Base-by-base conservation (phyloP, 2,329 filamentous ascomycete genomes). In the Penicillium sp. region DNA sequence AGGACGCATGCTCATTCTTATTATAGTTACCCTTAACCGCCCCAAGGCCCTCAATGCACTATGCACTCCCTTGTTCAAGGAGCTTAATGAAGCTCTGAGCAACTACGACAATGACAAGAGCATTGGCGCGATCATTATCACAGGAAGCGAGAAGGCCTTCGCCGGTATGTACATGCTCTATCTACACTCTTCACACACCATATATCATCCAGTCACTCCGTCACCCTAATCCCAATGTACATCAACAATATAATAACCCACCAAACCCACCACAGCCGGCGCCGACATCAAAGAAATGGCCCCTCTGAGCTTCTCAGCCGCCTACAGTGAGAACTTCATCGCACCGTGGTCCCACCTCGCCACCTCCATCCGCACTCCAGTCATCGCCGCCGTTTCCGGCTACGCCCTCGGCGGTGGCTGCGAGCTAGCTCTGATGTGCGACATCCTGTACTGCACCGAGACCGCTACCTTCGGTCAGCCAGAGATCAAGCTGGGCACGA, bases 271-370 rank as follows among this genome's bases (percentile, higher is more conserved):
- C 13, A 42, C 21, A 73, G 93, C 94, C 44, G 94, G 94, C 51
- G 94, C 94, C 60, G 94, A 99, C 77, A 99, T 99, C 81, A 97
- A 97, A 78, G 94, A 99, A 78, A 99, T 99, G 94, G 90, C 91
- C 31, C 88, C 91, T 60, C 86, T 97, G 39, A 93, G 88, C 55
- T 99, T 99, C 78, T 85, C 90, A 62, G 81, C 88, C 64, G 93
- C 94, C 39, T 97, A 97, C 80, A 89, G 86, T 48, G 86, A 81
- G 66, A 91, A 96, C 72, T 99, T 99, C 77, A 97, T 99, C 76
- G 92, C 96, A 74, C 87, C 87, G 10, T 99, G 94, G 94, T 96
- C 92, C 6, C 83, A 89, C 62, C 85, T 97, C 47, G 89, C 91
- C 27, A 91, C 88, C 21, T 82, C 86, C 61, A 82, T 97, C 74